Percentiles rank a stretch among this genome's conserved stretches.
phyloP scores from a whole-genome alignment of 331 rosid species.

The Dryas integrifolia region DNA sequence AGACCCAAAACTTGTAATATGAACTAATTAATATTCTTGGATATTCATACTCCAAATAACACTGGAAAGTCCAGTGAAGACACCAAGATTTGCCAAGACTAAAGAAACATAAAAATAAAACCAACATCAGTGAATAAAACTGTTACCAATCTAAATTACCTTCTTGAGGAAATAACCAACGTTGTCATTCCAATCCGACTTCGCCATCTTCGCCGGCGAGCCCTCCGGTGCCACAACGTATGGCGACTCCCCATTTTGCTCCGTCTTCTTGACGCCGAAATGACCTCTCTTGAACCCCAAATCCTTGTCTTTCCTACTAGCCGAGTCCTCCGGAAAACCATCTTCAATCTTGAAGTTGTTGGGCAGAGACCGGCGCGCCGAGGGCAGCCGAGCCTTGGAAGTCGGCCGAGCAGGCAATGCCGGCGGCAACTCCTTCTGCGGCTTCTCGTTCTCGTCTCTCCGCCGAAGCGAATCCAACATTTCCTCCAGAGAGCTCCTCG shows the following conservation, averaged over 20 bases:
- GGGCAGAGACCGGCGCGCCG: constrained; percentile 68
- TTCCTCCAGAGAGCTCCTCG: constrained; percentile 90
- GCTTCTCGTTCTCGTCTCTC: constrained; percentile 68
- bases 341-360: constrained; percentile 47
- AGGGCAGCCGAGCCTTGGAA: constrained; percentile 70
- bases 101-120: background rate
- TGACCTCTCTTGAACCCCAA: constrained; percentile 47
- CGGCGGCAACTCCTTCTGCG: constrained; percentile 75
- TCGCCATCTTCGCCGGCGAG: constrained; percentile 22
- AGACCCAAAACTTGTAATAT: background rate
- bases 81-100: background rate
- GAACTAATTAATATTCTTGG: background rate
- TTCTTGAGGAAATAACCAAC: constrained; percentile 74
- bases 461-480: constrained; percentile 91
- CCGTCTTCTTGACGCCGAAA: constrained; percentile 61
- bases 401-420: constrained; percentile 91
- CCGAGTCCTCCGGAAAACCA: constrained; percentile 21
- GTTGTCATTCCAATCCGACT: constrained; percentile 54
- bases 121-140: constrained; percentile 2
- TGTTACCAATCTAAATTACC: constrained; percentile 41
- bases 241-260: constrained; percentile 61
- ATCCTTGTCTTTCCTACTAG: constrained; percentile 51
- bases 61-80: background rate
- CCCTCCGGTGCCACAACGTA: constrained; percentile 42
- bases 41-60: constrained; percentile 7